Evolutionary conservation across 106 monocot genomes (phyloP).

Genomic region (Chionographis japonica): DNA sequence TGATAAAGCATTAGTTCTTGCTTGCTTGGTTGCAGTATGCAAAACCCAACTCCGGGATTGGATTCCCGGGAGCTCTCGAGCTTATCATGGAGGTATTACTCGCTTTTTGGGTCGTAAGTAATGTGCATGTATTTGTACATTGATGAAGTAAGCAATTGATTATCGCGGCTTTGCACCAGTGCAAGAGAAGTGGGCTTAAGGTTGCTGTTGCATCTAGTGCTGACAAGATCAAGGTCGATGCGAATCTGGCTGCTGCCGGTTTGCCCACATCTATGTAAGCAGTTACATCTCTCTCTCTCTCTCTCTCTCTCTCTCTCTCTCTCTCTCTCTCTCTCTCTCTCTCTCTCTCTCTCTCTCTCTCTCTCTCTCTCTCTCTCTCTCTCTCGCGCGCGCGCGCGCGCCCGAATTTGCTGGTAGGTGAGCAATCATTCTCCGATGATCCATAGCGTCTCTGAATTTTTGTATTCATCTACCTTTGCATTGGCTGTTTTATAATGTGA

Average conservation of each 20-base stretch:
- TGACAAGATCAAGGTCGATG: conserved; percentile 92
- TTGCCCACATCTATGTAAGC: conserved; percentile 66
- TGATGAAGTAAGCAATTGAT: background rate
- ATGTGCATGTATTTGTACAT: background rate
- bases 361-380: background rate
- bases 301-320: too few relatives aligned
- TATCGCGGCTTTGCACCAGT: conserved; percentile 28
- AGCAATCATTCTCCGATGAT: background rate
- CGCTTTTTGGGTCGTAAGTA: background rate
- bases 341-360: background rate
- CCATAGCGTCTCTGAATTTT: background rate
- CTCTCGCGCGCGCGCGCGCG: too few relatives aligned
- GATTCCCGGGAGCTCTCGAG: conserved; percentile 94
- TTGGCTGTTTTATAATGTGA: too few relatives aligned
- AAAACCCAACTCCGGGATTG: conserved; percentile 83
- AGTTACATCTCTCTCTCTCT: background rate
- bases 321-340: background rate
- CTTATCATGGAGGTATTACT: conserved; percentile 64
- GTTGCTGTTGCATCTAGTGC: conserved; percentile 98
- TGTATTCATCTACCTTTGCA: background rate
- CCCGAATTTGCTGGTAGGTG: background rate
- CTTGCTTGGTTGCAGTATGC: conserved; percentile 65
- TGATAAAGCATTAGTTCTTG: background rate
- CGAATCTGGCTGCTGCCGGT: conserved; percentile 87
- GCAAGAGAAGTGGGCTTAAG: conserved; percentile 78